These are phyloP conservation scores for Serendipita sp. DNA, from an alignment of 768 basidiomycete species.

Conservation along the genomic window DNA sequence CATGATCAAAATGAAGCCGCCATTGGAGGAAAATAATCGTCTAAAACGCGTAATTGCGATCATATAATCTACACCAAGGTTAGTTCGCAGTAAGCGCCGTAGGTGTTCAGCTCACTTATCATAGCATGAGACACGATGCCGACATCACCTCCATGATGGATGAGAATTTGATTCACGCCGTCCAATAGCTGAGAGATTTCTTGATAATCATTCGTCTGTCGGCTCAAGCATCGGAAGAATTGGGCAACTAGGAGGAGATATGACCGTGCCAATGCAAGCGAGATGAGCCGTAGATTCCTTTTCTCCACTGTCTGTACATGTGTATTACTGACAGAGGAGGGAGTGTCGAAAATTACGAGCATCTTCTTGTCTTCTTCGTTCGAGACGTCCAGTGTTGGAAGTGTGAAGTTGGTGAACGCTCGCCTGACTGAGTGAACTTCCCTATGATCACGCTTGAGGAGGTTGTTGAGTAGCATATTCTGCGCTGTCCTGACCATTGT, in stretches of 20 bases:
- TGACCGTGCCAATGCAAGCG: constrained; percentile 49
- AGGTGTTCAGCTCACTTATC: constrained; percentile 36
- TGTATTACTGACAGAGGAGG: constrained; percentile 13
- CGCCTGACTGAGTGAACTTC: constrained; percentile 56
- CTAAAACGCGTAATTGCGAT: constrained; percentile 61
- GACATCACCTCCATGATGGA: constrained; percentile 54
- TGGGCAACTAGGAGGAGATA: constrained; percentile 53
- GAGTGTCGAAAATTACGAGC: not conserved
- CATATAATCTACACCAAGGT: constrained; percentile 39
- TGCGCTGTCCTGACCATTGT: constrained; percentile 54
- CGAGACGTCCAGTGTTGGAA: constrained; percentile 27
- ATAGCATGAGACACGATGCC: constrained; percentile 62
- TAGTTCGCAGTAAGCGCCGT: not conserved
- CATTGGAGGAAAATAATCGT: constrained; percentile 56
- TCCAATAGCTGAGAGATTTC: constrained; percentile 54
- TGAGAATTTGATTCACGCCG: constrained; percentile 52
- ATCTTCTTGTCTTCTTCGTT: not conserved
- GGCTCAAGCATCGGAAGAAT: constrained; percentile 54
- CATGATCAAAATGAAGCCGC: constrained; percentile 63
- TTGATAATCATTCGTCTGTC: constrained; percentile 51
- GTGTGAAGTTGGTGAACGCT: constrained; percentile 41
- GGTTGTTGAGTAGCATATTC: constrained; percentile 46
- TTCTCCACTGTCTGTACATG: not conserved
- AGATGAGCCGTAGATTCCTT: constrained; percentile 26
- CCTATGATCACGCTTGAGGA: constrained; percentile 50